A percentile compares a stretch with the other conserved stretches of the same genome.
phyloP scores from a whole-genome alignment of 2,329 filamentous ascomycete species.

The Cladosporium sphaerospermum region DNA sequence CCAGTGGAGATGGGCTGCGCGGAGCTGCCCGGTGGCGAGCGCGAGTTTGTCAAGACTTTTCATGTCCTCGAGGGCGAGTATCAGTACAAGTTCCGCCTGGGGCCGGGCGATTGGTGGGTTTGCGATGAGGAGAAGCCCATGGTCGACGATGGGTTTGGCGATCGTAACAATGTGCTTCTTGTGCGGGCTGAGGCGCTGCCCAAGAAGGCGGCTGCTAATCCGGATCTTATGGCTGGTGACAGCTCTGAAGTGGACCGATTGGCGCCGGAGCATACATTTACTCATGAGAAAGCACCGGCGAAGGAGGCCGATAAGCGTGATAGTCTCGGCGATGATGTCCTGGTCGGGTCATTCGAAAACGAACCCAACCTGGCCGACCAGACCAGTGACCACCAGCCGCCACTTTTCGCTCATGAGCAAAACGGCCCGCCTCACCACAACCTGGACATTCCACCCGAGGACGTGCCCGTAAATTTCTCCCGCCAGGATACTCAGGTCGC shows the following conservation, averaged over 20 bases:
- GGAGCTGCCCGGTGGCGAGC: slow-evolving; percentile 38
- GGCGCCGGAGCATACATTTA: background rate
- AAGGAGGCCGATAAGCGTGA: background rate
- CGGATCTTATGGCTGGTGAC: slow-evolving; percentile 1
- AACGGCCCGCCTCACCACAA: background rate
- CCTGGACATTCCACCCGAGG: background rate
- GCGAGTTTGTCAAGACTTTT: slow-evolving; percentile 49
- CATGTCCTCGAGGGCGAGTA: slow-evolving; percentile 53
- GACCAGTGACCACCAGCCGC: background rate
- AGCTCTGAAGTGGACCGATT: too few species aligned
- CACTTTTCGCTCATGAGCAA: slow-evolving; percentile 26
- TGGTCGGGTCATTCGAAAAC: background rate
- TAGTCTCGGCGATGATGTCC: background rate
- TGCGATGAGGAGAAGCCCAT: slow-evolving; percentile 57
- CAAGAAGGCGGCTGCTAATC: slow-evolving; percentile 8
- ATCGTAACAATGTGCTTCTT: slow-evolving; percentile 48
- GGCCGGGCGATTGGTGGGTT: slow-evolving; percentile 63
- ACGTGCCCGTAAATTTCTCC: slow-evolving; percentile 4
- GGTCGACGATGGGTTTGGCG: slow-evolving; percentile 47
- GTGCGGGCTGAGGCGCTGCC: slow-evolving; percentile 3
- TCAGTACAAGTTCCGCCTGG: slow-evolving; percentile 70
- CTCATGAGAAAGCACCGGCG: background rate
- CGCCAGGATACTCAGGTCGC: slow-evolving; percentile 14
- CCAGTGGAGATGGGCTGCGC: slow-evolving; percentile 57
- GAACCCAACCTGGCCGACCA: background rate